These are phyloP conservation scores for Didymella keratinophila DNA, from an alignment of 2,329 filamentous ascomycete species.

Conservation along the genomic window DNA sequence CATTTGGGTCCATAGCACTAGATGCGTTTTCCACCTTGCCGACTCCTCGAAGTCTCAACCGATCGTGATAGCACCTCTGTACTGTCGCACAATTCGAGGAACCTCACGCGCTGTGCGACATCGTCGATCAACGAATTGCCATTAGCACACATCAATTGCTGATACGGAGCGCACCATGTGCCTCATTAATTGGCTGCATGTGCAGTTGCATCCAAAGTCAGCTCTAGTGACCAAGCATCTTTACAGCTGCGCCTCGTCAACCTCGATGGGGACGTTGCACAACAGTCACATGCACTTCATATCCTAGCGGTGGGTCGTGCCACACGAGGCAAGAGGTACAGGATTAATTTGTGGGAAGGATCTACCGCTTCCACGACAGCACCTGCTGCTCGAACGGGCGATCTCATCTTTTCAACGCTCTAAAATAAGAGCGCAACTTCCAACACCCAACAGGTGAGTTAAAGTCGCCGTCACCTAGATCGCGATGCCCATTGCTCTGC, in stretches of 20 bases:
- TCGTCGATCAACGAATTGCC: neutral
- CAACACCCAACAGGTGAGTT: neutral
- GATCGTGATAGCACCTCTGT: neutral
- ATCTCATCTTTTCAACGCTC: conserved; percentile 2
- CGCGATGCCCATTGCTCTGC: neutral
- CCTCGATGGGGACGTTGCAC: conserved; percentile 1
- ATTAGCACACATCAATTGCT: neutral
- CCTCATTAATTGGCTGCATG: neutral
- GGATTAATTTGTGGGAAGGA: conserved; percentile 5
- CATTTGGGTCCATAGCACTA: neutral
- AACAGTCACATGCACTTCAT: conserved; percentile 1
- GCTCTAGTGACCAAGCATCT: neutral
- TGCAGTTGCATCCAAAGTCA: too few relatives aligned
- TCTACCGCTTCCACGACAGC: conserved; percentile 22
- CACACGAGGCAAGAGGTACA: conserved; percentile 19
- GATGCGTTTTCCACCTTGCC: neutral
- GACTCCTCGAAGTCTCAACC: neutral
- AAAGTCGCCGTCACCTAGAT: neutral
- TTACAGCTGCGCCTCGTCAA: neutral
- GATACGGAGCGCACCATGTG: neutral
- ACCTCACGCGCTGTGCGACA: conserved; percentile 25
- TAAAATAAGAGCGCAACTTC: neutral
- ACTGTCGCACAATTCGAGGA: neutral
- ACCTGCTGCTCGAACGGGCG: conserved; percentile 9
- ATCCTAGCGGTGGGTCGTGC: conserved; percentile 4